Base-by-base conservation (phyloP, 352 stramenopile genomes). In the Globisporangium abappressorium region DNA sequence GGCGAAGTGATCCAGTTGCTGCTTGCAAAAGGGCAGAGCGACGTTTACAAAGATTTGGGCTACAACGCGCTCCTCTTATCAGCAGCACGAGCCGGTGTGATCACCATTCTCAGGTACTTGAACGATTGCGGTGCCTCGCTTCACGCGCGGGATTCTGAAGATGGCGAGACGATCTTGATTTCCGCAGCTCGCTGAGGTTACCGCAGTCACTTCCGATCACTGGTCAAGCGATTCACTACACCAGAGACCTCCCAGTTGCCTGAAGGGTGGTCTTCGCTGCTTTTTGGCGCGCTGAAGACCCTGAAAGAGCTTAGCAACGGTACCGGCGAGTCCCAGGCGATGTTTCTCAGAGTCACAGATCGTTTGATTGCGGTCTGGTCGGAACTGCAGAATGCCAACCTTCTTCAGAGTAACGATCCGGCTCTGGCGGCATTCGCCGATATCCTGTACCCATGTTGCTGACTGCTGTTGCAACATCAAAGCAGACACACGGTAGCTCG, bases 131-230 rank as follows among this genome's bases (percentile, higher is more conserved):
- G 30, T 7, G 30, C 18, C 5, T 47, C 49, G 12, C 11, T 66
- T 38, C 30, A 66, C 12, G 26, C 43, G 9, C 30, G 24, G 20
- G 49, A 24, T 12, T 26, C 28, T 1, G 22, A 34, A 46, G 59
- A 65, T 41, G 43, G 47, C 26, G 59, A 65, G 18, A 57, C 59
- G 46, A 33, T 56, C 20, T 51, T 65, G 46, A 24, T 65, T 6
- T 56, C 12, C 11, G 11, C 47, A 51, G 41, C 43, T 3, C 59
- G 38, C 18, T 65, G 59, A 41, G 38, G 58, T 9, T 34, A 34
- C 24, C 9, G 46, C 30, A 18, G 26, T 15, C 4, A 43, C 41
- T 65, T 65, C 43, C 28, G 57, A 28, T 6, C 4, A 0, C 20
- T 65, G 18, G 34, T 38, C 7, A n/a, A 3, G 1, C 2, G 24